Evolutionary conservation across 2,329 filamentous ascomycete genomes (phyloP), one percentile per base, ranked within the genome.

Genomic region (Penicillium italicum): DNA sequence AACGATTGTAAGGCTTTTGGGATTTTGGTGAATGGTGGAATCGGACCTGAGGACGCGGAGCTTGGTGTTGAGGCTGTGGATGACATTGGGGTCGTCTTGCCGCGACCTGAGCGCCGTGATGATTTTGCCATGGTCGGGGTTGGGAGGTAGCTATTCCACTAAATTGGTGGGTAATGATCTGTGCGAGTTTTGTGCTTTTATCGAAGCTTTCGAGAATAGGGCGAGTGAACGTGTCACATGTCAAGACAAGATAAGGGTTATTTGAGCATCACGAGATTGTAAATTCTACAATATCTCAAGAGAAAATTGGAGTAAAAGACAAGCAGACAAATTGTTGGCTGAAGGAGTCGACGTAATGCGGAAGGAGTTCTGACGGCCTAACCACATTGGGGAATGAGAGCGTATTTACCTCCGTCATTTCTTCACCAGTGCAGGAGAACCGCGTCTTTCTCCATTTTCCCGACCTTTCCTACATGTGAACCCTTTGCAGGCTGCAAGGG

Each of bases 11-110:
- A 82, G 31, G 80, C 78, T 46, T 82, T 72, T 0, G 89, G 84
- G 0, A 85, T 84, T 56, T 79, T 79, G 63, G 82, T 82, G 79
- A 94, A 96, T 8, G 90, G 90, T 30, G 80, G 72, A 0, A 86
- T 86, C n/a, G 71, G 69, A 6, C 72, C 71, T 33, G 63, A 55
- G 45, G 61, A 61, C 55, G 66, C 60, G 16, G 67, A 69, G 53
- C 58, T 68, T 30, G 70, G 69, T n/a, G 69, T 72, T n/a, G 71
- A 72, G 20, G 63, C 28, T 36, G 66, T 63, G n/a, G 68, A 71
- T 24, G 66, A 62, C 18, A 64, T 46, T 12, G 66, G 57, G 8
- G 34, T 37, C 31, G 63, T 63, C 52, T 69, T 72, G 31, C 60
- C 61, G 55, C 72, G 73, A 41, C 55, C 61, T 38, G 64, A 59